Conservation (phyloP, 768 basidiomycete species). For the Obba rivulosa region DNA sequence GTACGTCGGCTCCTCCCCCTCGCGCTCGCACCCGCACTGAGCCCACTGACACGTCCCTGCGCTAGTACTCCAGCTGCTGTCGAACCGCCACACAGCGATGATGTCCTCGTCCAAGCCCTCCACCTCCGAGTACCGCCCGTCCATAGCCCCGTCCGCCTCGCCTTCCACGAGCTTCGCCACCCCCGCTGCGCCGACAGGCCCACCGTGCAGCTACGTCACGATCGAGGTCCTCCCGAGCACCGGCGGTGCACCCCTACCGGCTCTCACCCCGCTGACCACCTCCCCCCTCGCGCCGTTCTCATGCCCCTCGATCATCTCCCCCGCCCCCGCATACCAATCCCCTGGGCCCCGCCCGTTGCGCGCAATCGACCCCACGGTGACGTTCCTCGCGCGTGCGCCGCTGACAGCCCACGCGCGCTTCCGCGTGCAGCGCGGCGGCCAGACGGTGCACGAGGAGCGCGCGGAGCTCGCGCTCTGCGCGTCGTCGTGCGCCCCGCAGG, state of each 20-base stretch:
- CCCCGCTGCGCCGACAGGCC: slow-evolving; percentile 6
- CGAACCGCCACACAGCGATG: slow-evolving; percentile 17
- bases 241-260: slow-evolving; percentile 8
- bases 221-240: slow-evolving; percentile 17
- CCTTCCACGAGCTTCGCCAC: slow-evolving; percentile 1
- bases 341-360: slow-evolving; percentile 47
- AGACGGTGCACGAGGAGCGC: slow-evolving; percentile 44
- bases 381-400: slow-evolving; percentile 49
- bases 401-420: slow-evolving; percentile 54
- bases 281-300: slow-evolving; percentile 8
- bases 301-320: no score
- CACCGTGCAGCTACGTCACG: slow-evolving; percentile 9
- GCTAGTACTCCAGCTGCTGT: slow-evolving; percentile 24
- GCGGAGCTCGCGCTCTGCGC: slow-evolving; percentile 23
- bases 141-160: slow-evolving; percentile 7
- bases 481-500: slow-evolving; percentile 15
- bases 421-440: slow-evolving; percentile 45
- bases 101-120: slow-evolving; percentile 13
- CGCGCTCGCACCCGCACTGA: background rate
- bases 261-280: slow-evolving; percentile 13
- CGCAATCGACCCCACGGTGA: slow-evolving; percentile 63
- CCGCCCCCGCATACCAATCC: slow-evolving; percentile 16
- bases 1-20: slow-evolving; percentile 39
- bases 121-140: slow-evolving; percentile 2
- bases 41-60: slow-evolving; percentile 1